phyloP scores from a whole-genome alignment of 1,284 basidiomycete genomes.

The Pseudozyma hubeiensis region DNA sequence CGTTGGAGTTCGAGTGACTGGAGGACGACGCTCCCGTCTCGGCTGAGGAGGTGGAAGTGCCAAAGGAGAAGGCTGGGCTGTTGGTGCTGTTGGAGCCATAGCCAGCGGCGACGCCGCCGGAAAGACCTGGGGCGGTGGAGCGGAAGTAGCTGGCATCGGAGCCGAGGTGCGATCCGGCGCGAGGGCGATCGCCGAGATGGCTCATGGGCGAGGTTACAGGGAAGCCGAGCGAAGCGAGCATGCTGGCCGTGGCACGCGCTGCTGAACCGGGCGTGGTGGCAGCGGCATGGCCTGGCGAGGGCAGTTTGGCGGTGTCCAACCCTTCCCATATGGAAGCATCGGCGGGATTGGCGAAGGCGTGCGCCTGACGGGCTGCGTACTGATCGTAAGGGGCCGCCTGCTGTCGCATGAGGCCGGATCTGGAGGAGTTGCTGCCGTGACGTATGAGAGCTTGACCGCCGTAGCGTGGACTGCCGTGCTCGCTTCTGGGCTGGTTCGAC shows the following conservation, averaged over 20 bases:
- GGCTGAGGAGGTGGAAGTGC: constrained; percentile 28
- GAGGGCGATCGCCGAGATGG: constrained; percentile 44
- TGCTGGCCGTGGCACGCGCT: constrained; percentile 36
- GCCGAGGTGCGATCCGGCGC: constrained; percentile 29
- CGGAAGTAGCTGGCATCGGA: constrained; percentile 50
- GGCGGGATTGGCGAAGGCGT: constrained; percentile 24
- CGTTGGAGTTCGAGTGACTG: constrained; percentile 26
- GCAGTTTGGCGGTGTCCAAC: constrained; percentile 47
- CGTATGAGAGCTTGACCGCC: constrained; percentile 41
- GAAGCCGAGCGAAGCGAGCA: constrained; percentile 48
- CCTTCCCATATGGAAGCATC: constrained; percentile 55
- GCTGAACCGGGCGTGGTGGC: constrained; percentile 40
- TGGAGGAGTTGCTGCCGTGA: constrained; percentile 45
- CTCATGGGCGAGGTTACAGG: constrained; percentile 47
- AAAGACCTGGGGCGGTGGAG: constrained; percentile 41
- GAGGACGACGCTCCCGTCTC: constrained; percentile 26
- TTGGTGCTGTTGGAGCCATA: constrained; percentile 33
- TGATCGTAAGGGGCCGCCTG: constrained; percentile 25
- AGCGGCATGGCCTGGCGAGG: constrained; percentile 40
- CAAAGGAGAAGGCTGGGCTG: constrained; percentile 46
- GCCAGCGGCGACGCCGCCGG: constrained; percentile 20
- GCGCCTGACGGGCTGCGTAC: constrained; percentile 18
- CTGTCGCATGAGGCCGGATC: constrained; percentile 27
- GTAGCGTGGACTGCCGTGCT: constrained; percentile 58
- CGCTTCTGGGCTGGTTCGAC: constrained; percentile 56